Base-by-base conservation (phyloP, 1,139 yeast genomes). In the Suhomyces chickasaworum region DNA sequence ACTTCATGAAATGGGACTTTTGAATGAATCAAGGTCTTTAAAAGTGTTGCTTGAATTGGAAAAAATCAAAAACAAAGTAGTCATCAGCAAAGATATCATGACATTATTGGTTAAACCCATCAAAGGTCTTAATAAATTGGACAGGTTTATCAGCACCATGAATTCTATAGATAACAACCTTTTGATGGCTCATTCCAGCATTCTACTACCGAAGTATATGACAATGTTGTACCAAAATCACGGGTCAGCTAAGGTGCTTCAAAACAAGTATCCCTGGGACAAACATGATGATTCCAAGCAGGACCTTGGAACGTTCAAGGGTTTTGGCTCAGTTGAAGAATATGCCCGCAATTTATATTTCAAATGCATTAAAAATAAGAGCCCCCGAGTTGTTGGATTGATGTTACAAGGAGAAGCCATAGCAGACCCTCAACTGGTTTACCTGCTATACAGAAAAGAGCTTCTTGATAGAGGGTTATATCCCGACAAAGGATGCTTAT, bases 401-500 rank as follows among this genome's bases (percentile, higher is more conserved):
- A 65, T 71, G 69, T 64, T 79, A 18, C 60, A 69, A 32, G 83
- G 82, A 3, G 85, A 81, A 53, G 69, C 77, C 1, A 55, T 47
- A 1, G 44, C 47, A 5, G 39, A 45, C 10, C 55, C 57, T 1
- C 49, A 46, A 12, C 35, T 25, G 8, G 52, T 51, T 10, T 53
- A 47, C 38, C 36, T 27, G 2, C 37, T 51, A 29, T 55, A 52
- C 41, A 41, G 47, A 18, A 25, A 45, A 13, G 68, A 69, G 37
- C 48, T 70, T 0, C 22, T 48, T 3, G 50, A 52, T 3, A 37
- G 44, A 15, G 45, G 49, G 7, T 41, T 51, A 13, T 39, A 58
- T 4, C 73, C 81, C 5, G 67, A 68, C 54, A 71, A 70, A 38
- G 59, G 60, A 7, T 71, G 80, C 27, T 50, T 82, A 1, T 50